phyloP scores from a whole-genome alignment of 495 filamentous ascomycete genomes.

The Podospora fimiseda region DNA sequence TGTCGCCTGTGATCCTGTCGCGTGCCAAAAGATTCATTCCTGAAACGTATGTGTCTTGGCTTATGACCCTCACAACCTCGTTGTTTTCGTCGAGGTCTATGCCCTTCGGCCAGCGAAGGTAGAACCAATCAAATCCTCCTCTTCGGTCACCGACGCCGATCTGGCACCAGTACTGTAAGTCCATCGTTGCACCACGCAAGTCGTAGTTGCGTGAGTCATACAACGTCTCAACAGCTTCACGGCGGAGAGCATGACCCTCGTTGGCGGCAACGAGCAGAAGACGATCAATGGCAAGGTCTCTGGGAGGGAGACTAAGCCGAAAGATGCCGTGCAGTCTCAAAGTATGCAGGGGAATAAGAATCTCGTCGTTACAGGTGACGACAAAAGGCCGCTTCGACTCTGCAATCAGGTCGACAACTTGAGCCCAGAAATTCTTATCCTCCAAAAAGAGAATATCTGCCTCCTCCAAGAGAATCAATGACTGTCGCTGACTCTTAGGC shows the following conservation, averaged over 20 bases:
- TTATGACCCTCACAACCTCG: constrained; percentile 68
- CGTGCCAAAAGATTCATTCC: constrained; percentile 74
- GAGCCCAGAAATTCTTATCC: constrained; percentile 90
- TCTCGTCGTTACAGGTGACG: constrained; percentile 91
- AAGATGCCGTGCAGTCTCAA: constrained; percentile 79
- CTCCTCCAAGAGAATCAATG: constrained; percentile 90
- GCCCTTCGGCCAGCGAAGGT: constrained; percentile 64
- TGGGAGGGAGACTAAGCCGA: constrained; percentile 64
- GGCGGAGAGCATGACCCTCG: constrained; percentile 77
- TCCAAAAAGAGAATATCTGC: constrained; percentile 90
- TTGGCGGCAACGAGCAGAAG: constrained; percentile 76
- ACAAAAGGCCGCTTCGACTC: constrained; percentile 88
- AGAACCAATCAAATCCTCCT: constrained; percentile 87
- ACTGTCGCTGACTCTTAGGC: constrained; percentile 72
- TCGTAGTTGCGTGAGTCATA: constrained; percentile 63
- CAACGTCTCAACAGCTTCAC: constrained; percentile 59
- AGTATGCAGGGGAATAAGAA: constrained; percentile 59
- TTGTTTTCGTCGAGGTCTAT: constrained; percentile 60
- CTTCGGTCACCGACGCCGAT: constrained; percentile 86
- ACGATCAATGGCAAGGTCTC: constrained; percentile 68
- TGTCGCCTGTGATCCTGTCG: constrained; percentile 34
- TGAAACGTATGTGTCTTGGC: constrained; percentile 66
- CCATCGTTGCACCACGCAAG: constrained; percentile 73
- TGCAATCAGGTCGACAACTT: constrained; percentile 65
- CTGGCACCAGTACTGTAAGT: constrained; percentile 95